Percentiles rank a stretch among this genome's conserved stretches.
These are phyloP conservation scores for Lecanosticta acicola DNA, from an alignment of 2,329 filamentous ascomycete genomes.

Conservation along the genomic window DNA sequence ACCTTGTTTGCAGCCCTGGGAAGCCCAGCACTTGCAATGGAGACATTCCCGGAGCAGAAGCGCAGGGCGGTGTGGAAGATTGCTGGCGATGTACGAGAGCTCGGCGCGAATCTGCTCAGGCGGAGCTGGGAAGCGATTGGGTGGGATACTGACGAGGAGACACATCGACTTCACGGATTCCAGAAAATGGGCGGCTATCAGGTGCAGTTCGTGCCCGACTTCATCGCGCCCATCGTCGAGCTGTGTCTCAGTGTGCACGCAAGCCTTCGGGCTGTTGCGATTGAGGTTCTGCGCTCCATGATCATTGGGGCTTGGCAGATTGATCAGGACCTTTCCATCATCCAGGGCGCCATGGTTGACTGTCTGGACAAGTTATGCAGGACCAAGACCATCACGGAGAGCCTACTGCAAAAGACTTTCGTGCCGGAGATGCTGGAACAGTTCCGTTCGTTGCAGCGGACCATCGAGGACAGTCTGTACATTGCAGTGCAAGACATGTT, in stretches of 20 bases:
- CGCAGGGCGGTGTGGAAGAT: conserved; percentile 97
- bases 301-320: conserved; percentile 97
- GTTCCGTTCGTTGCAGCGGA: conserved; percentile 65
- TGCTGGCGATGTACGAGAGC: conserved; percentile 87
- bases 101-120: conserved; percentile 78
- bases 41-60: conserved; percentile 97
- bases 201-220: conserved; percentile 90
- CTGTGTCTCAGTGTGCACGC: conserved; percentile 94
- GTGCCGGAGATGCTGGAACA: conserved; percentile 76
- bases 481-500: conserved; percentile 72
- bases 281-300: conserved; percentile 94
- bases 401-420: conserved; percentile 86
- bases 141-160: conserved; percentile 83
- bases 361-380: conserved; percentile 88
- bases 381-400: conserved; percentile 69
- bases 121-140: conserved; percentile 92
- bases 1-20: conserved; percentile 84
- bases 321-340: conserved; percentile 82
- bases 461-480: conserved; percentile 67
- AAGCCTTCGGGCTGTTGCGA: conserved; percentile 79
- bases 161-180: conserved; percentile 69
- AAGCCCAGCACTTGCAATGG: conserved; percentile 80
- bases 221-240: conserved; percentile 87
- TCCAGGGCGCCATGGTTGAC: conserved; percentile 96
- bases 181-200: conserved; percentile 91